A percentile compares a stretch with the other conserved stretches of the same genome.
These are phyloP conservation scores for Cryomyces minteri DNA, from an alignment of 495 filamentous ascomycete genomes.

Conservation along the genomic window DNA sequence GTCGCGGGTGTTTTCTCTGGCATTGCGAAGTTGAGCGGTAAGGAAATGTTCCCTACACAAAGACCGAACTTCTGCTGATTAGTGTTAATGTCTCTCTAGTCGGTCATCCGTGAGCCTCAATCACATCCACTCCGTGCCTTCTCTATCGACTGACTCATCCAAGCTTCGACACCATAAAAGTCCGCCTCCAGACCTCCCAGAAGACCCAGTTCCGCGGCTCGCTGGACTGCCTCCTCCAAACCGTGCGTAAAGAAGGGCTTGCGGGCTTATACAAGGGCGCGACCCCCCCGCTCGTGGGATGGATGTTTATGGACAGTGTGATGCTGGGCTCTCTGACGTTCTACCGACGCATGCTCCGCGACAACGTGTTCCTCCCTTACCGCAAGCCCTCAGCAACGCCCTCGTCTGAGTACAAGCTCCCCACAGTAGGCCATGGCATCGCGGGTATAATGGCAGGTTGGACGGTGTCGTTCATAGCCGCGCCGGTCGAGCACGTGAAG, in stretches of 20 bases:
- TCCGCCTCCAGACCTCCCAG: constrained; percentile 79
- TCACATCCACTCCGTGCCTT: background rate
- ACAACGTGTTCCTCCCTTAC: constrained; percentile 49
- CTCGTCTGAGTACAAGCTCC: constrained; percentile 28
- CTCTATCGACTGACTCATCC: background rate
- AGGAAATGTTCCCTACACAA: constrained; percentile 8
- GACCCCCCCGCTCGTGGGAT: constrained; percentile 76
- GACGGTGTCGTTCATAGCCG: constrained; percentile 82
- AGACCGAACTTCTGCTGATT: background rate
- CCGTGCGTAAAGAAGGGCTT: constrained; percentile 62
- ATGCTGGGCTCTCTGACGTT: constrained; percentile 87
- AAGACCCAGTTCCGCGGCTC: constrained; percentile 65
- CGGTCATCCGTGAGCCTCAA: constrained; percentile 40
- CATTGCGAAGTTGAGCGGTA: constrained; percentile 76
- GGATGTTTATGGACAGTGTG: constrained; percentile 97
- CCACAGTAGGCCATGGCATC: constrained; percentile 62
- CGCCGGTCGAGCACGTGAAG: constrained; percentile 92
- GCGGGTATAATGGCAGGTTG: constrained; percentile 75
- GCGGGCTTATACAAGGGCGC: constrained; percentile 78
- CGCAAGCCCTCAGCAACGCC: background rate
- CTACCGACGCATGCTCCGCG: constrained; percentile 64
- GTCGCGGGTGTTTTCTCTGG: constrained; percentile 89
- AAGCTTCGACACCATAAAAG: constrained; percentile 88
- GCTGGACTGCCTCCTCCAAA: constrained; percentile 68
- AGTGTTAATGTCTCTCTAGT: constrained; percentile 23